A percentile compares a stretch with the other conserved stretches of the same genome.
Evolutionary conservation across 768 basidiomycete genomes (phyloP).

Genomic region (Hortiboletus flavorubellus): DNA sequence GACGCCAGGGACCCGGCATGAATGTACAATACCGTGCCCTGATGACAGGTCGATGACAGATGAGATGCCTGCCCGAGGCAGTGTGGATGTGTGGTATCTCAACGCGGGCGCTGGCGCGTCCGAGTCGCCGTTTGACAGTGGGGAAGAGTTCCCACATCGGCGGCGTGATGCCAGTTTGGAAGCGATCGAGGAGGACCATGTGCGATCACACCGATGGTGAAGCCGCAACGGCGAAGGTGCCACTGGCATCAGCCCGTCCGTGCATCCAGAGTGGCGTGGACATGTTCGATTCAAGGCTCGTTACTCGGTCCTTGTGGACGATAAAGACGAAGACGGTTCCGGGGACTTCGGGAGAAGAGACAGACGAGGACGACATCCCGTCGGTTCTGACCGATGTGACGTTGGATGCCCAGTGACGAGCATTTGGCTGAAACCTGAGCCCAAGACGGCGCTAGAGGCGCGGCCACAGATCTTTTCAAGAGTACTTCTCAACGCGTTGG

Average conservation of each 20-base stretch:
- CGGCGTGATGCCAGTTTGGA: too few species aligned
- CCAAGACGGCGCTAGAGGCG: conserved; percentile 71
- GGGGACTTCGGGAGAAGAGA: conserved; percentile 30
- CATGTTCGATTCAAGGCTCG: conserved; percentile 89
- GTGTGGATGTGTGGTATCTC: too few species aligned
- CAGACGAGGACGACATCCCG: conserved; percentile 38
- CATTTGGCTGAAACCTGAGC: conserved; percentile 49
- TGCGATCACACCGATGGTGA: conserved; percentile 64
- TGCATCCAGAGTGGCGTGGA: conserved; percentile 56
- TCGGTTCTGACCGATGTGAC: conserved; percentile 15
- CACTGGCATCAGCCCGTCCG: conserved; percentile 74
- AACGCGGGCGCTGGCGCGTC: too few species aligned
- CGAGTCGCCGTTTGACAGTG: too few species aligned
- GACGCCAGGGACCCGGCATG: too few species aligned
- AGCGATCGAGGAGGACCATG: too few species aligned
- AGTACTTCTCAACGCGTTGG: conserved; percentile 42
- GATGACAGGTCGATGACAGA: too few species aligned
- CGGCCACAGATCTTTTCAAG: conserved; percentile 38
- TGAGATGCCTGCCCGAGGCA: too few species aligned
- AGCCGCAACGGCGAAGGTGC: conserved; percentile 66
- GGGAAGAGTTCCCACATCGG: too few species aligned
- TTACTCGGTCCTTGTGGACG: conserved; percentile 74
- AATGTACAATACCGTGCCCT: too few species aligned
- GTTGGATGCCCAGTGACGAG: conserved; percentile 27
- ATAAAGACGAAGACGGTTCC: conserved; percentile 50